Evolutionary conservation across 2,329 filamentous ascomycete species (phyloP), one percentile per base, ranked within the genome.

Genomic region (Trichoderma sp.): DNA sequence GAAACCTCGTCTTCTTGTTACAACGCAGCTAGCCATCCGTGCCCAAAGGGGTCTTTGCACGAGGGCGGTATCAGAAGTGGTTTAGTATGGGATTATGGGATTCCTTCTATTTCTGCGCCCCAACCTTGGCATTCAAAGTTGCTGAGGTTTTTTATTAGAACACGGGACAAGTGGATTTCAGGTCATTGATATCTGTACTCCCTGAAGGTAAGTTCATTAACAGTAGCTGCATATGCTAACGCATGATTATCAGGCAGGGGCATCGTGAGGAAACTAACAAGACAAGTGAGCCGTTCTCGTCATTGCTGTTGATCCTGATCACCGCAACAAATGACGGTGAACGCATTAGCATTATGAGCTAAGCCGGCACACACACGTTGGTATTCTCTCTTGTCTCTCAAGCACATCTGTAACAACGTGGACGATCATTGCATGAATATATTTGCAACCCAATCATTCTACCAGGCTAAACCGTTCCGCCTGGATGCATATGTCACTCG

Each of bases 251-350:
- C 63, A 66, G 6, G 32, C 13, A 17, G 34, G 63, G 12, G 28
- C 47, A 57, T 57, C 47, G 34, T 36, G 30, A 20, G 32, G 3
- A 57, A 32, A 47, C 20, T 66, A 28, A 53, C 13, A 36, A 13
- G 63, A 26, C 13, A 43, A 23, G 50, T 43, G 43, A 28, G 58
- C 32, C 34, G 17, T 17, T 43, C 23, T 43, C 64, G 50, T 67
- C 64, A 67, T 57, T 20, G 28, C 7, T 47, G 61, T 26, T 67
- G 64, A 67, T 67, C 64, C 32, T 57, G 50, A 67, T 67, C 64
- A 26, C 12, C 64, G 11, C 50, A 20, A 67, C 17, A 57, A 15
- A 28, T 43, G 32, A 57, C 15, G 47, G 7, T 34, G 64, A 36
- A 66, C 17, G 23, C 12, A 23, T 55, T 32, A 13, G 50, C 20